Percentiles rank a stretch among this genome's conserved stretches.
phyloP scores from a whole-genome alignment of 176 grass and related monocot species.

The Carex myosuroides region DNA sequence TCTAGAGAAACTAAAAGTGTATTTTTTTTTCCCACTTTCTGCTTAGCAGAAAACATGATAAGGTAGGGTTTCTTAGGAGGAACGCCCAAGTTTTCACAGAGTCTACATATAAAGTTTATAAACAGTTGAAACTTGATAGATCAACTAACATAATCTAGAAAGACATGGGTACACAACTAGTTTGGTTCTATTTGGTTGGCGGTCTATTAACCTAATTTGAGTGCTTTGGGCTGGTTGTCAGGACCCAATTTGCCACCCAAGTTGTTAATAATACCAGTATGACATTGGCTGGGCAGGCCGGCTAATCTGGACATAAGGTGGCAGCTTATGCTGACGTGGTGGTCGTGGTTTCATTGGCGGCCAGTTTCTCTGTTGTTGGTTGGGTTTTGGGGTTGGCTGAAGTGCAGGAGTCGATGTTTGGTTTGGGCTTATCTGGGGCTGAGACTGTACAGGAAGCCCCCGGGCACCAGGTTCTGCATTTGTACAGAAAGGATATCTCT shows the following conservation, averaged over 20 bases:
- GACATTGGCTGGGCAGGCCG: slow-evolving; percentile 6
- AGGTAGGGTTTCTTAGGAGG: not conserved
- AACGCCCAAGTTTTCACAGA: not conserved
- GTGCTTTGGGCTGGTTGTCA: not conserved
- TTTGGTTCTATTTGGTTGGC: not conserved
- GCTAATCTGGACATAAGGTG: slow-evolving; percentile 16
- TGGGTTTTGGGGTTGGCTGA: not conserved
- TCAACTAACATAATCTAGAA: not conserved
- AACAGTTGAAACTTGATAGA: not conserved
- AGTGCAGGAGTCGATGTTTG: not conserved
- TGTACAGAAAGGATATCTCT: not conserved
- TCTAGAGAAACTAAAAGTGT: not conserved
- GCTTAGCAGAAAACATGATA: not conserved
- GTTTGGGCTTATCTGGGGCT: not conserved
- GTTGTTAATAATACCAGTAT: slow-evolving; percentile 10
- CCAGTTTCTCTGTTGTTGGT: slow-evolving; percentile 14
- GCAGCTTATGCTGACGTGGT: not conserved
- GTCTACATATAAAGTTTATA: not conserved
- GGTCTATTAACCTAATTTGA: not conserved
- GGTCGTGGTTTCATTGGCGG: not conserved
- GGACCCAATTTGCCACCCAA: not conserved
- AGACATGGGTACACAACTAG: not conserved
- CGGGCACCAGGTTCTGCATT: not conserved
- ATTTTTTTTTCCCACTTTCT: not conserved
- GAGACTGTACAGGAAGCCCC: not conserved